A percentile compares a stretch with the other conserved stretches of the same genome.
Evolutionary conservation across 305 asterid species (phyloP).

Genomic region (Coffea humblotiana): DNA sequence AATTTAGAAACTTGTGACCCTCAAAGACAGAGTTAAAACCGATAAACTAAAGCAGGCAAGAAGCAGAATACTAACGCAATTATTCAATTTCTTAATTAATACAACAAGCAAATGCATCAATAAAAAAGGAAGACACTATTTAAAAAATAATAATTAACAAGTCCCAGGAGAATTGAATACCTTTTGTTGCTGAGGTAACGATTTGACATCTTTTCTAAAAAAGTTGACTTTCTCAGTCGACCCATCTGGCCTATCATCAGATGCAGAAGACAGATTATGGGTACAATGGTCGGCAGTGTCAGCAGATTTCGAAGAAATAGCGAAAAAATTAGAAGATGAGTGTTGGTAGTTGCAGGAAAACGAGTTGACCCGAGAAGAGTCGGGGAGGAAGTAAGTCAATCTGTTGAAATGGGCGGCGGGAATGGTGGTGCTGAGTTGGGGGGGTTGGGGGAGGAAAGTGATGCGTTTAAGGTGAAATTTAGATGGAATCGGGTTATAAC

Average conservation of each 20-base stretch:
- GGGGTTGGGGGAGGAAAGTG: slow-evolving; percentile 36
- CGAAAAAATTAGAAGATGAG: slow-evolving; percentile 15
- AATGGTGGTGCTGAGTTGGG: slow-evolving; percentile 23
- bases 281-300: slow-evolving; percentile 18
- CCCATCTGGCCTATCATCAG: slow-evolving; percentile 37
- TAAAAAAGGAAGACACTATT: neutral
- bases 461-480: slow-evolving; percentile 37
- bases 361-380: slow-evolving; percentile 32
- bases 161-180: slow-evolving; percentile 24
- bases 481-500: slow-evolving; percentile 44
- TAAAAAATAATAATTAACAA: neutral
- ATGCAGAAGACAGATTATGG: slow-evolving; percentile 6
- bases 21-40: no score
- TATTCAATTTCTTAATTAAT: neutral
- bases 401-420: slow-evolving; percentile 3
- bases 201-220: slow-evolving; percentile 31
- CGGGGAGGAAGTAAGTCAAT: slow-evolving; percentile 8
- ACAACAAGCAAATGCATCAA: neutral
- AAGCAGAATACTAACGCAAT: neutral
- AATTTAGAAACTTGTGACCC: neutral
- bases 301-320: slow-evolving; percentile 18
- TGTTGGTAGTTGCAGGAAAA: slow-evolving; percentile 36
- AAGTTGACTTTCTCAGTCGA: slow-evolving; percentile 33
- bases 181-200: slow-evolving; percentile 38
- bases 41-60: neutral